phyloP scores from a whole-genome alignment of 108 stramenopile species.

The Mayamaea pseudoterrestris region DNA sequence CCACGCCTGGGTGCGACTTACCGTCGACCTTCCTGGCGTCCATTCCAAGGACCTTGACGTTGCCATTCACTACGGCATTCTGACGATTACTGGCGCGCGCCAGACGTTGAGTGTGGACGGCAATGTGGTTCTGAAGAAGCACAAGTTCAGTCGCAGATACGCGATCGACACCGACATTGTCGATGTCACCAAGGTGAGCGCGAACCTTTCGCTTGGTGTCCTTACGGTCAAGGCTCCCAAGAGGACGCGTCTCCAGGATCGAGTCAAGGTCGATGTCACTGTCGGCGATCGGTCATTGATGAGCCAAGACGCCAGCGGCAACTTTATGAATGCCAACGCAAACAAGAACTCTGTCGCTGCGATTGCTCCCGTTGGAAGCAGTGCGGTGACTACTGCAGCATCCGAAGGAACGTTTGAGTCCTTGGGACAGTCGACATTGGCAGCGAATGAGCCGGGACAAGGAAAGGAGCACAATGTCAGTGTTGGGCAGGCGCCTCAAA shows the following conservation, averaged over 20 bases:
- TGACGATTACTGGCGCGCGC: not conserved
- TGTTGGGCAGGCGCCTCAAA: too few relatives aligned
- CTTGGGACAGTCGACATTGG: too few relatives aligned
- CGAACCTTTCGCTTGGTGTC: conserved; percentile 7
- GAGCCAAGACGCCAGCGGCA: too few relatives aligned
- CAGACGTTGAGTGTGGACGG: not conserved
- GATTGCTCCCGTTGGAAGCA: too few relatives aligned
- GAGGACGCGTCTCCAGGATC: not conserved
- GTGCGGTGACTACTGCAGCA: too few relatives aligned
- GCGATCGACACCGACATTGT: conserved; percentile 3
- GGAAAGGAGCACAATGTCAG: too few relatives aligned
- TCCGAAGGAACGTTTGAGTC: too few relatives aligned
- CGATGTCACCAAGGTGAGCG: not conserved
- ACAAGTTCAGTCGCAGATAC: conserved; percentile 6
- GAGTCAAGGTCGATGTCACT: too few relatives aligned
- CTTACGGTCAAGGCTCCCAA: conserved; percentile 7
- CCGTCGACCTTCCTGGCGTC: not conserved
- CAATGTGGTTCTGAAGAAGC: not conserved
- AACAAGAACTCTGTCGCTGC: too few relatives aligned
- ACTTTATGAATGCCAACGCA: too few relatives aligned
- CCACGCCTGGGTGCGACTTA: not conserved
- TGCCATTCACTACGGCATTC: not conserved
- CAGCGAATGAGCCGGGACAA: too few relatives aligned
- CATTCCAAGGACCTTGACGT: not conserved
- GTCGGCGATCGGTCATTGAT: too few relatives aligned